Base-by-base conservation (phyloP, 2,329 filamentous ascomycete genomes). In the Lasiodiplodia theobromae region DNA sequence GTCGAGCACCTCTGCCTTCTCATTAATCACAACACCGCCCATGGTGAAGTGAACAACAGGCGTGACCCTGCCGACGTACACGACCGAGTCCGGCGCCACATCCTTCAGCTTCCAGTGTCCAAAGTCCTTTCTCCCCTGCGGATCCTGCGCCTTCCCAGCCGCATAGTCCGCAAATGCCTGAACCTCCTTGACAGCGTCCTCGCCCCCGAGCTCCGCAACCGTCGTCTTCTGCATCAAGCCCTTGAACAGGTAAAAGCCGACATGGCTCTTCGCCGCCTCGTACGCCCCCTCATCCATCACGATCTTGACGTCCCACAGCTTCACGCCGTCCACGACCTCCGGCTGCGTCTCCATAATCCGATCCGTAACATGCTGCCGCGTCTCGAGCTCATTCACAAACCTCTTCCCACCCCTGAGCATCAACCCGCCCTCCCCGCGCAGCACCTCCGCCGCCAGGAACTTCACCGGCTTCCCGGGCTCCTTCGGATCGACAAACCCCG, bases 31-130 rank as follows among this genome's bases (percentile, higher is more conserved):
- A 0, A 85, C 88, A 0, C 88, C 88, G 4, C 88, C 88, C 88
- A 91, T 91, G 1, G 88, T 90, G 72, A 90, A 91, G 73, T 91
- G 88, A 2, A 87, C 82, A 0, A 90, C 86, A 0, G 88, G 88
- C 4, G 89, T 91, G 1, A 91, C 86, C 1, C 76, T 82, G 0
- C 88, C 89, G 0, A 89, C 76, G 69, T 86, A 89, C 0, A 90
- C 80, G 34, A 86, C 82, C 4, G 86, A 82, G 0, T 89, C 85
- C 0, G 81, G 76, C 44, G 80, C 82, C 4, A 81, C 79, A 16
- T 86, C 82, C 0, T 76, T 77, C 18, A 90, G 73, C 0, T 71
- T 79, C 88, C 88, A 91, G 28, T 84, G 80, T 0, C 87, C 88
- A 69, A 89, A 89, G 0, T 80, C 73, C 2, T 73, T 80, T 2